A percentile compares a stretch with the other conserved stretches of the same genome.
Conservation (phyloP, 2,329 filamentous ascomycete species). For the Clarireedia paspali region DNA sequence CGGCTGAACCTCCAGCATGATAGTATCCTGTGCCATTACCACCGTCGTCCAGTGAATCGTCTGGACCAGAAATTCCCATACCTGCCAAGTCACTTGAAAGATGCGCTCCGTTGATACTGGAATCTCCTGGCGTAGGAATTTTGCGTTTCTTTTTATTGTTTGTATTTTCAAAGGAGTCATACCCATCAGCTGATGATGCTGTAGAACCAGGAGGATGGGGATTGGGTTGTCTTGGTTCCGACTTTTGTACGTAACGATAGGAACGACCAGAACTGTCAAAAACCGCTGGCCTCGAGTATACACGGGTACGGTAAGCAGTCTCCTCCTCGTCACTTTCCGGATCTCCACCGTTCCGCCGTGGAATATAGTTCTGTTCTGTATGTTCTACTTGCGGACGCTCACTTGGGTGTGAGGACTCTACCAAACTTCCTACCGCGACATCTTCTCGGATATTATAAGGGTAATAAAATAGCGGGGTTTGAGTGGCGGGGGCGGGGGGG, state of each 20-base stretch:
- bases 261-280: conserved; percentile 36
- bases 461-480: conserved; percentile 70
- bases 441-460: conserved; percentile 37
- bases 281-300: conserved; percentile 40
- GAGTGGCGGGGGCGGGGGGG: conserved; percentile 64
- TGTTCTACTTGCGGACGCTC: conserved; percentile 27
- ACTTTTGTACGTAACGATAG: conserved; percentile 36
- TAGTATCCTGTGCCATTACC: conserved; percentile 40
- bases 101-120: conserved; percentile 35
- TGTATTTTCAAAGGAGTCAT: conserved; percentile 95
- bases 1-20: conserved; percentile 45
- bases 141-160: conserved; percentile 99
- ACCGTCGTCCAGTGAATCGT: conserved; percentile 36
- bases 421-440: conserved; percentile 24
- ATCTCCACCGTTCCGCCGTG: conserved; percentile 47
- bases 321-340: conserved; percentile 55
- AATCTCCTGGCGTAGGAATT: conserved; percentile 80
- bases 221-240: conserved; percentile 39
- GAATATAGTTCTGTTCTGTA: conserved; percentile 29
- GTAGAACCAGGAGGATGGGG: conserved; percentile 58
- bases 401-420: conserved; percentile 25
- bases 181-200: conserved; percentile 70
- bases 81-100: conserved; percentile 57
- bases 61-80: conserved; percentile 48
- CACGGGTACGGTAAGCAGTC: conserved; percentile 25